Conservation (phyloP, 108 stramenopile species). For the Skeletonema menzelii region DNA sequence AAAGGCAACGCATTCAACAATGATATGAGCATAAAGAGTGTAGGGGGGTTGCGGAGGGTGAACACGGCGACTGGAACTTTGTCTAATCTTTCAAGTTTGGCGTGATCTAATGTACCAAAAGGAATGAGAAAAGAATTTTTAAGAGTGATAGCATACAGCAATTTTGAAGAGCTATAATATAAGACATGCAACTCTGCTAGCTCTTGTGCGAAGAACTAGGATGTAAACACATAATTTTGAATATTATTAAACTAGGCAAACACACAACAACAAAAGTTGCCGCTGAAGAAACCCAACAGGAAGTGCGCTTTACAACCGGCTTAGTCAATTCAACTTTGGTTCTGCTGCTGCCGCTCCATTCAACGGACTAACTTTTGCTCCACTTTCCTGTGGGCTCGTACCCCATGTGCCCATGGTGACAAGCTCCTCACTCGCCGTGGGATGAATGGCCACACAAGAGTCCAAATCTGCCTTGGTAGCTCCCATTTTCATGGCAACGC, state of each 20-base stretch:
- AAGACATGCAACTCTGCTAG: too few relatives aligned
- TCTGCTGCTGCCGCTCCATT: slow-evolving; percentile 66
- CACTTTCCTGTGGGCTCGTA: slow-evolving; percentile 59
- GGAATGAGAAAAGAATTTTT: neutral
- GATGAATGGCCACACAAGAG: slow-evolving; percentile 93
- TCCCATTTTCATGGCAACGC: slow-evolving; percentile 91
- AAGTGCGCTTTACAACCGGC: slow-evolving; percentile 9
- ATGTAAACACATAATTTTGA: neutral
- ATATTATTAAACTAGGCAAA: neutral
- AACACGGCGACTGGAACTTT: slow-evolving; percentile 31
- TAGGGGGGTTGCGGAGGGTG: slow-evolving; percentile 10
- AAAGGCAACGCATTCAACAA: neutral
- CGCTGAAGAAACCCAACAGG: neutral
- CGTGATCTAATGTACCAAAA: neutral
- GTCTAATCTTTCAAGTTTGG: neutral
- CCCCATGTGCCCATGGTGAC: slow-evolving; percentile 92
- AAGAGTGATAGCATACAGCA: neutral
- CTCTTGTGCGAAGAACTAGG: neutral
- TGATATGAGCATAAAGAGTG: slow-evolving; percentile 3
- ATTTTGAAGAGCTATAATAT: neutral
- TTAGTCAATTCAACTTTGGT: slow-evolving; percentile 41
- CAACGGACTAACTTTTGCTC: slow-evolving; percentile 70
- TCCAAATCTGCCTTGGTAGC: slow-evolving; percentile 98
- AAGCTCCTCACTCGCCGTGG: slow-evolving; percentile 89
- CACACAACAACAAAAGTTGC: neutral